Conservation (phyloP, 106 monocot genomes). For the Triglochin maritima region DNA sequence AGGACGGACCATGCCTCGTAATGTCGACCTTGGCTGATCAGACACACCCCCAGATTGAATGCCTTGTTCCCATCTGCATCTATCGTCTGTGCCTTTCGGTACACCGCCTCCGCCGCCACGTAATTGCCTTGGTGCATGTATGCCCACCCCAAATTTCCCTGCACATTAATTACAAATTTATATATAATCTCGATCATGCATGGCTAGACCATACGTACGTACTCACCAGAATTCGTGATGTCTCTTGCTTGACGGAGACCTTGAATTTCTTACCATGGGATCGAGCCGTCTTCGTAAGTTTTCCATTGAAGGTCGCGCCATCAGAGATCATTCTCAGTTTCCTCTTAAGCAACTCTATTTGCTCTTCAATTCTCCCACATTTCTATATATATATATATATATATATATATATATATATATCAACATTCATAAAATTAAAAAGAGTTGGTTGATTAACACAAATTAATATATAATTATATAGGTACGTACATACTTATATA, state of each 20-base stretch:
- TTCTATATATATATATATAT: no score
- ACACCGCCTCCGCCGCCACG: constrained; percentile 57
- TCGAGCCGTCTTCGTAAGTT: constrained; percentile 20
- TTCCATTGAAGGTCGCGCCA: constrained; percentile 25
- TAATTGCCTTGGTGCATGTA: constrained; percentile 71
- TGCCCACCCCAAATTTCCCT: constrained; percentile 78
- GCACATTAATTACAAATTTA: no score
- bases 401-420: no score
- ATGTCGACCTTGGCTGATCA: constrained; percentile 36
- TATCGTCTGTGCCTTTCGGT: constrained; percentile 55
- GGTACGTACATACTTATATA: no score
- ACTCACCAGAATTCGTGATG: constrained; percentile 14
- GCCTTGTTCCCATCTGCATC: constrained; percentile 74
- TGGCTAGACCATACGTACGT: no score
- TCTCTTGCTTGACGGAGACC: constrained; percentile 23
- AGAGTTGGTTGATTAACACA: no score
- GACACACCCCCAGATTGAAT: constrained; percentile 66
- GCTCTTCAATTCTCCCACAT: constrained; percentile 20
- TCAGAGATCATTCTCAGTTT: constrained; percentile 23
- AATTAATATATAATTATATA: no score
- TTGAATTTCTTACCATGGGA: constrained; percentile 21
- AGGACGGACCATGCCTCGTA: constrained; percentile 37
- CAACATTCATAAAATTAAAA: no score
- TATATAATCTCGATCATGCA: no score
- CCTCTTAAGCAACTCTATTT: constrained; percentile 24